These are phyloP conservation scores for Podila clonocystis DNA, from an alignment of 192 early-diverging fungal genomes.

Conservation along the genomic window DNA sequence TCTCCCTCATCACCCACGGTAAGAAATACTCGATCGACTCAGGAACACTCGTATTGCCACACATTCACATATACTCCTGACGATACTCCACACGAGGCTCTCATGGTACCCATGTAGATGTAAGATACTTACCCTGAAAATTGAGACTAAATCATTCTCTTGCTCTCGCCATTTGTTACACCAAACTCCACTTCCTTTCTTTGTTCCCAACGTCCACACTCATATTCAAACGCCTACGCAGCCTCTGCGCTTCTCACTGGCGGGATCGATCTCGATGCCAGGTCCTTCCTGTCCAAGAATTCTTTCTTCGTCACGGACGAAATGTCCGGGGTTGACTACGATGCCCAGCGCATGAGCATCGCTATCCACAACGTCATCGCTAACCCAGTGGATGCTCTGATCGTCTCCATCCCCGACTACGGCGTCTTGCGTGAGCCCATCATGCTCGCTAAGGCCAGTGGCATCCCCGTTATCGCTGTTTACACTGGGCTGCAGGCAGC, in stretches of 20 bases:
- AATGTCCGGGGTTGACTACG: constrained; percentile 15
- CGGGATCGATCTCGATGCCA: constrained; percentile 19
- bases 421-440: constrained; percentile 26
- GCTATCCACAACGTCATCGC: constrained; percentile 23
- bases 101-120: too few species aligned
- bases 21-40: background rate
- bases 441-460: constrained; percentile 3
- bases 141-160: too few species aligned
- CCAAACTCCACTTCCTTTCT: too few species aligned
- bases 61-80: too few species aligned
- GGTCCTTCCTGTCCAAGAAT: background rate
- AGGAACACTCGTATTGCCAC: too few species aligned
- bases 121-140: too few species aligned
- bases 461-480: constrained; percentile 39
- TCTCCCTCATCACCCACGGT: constrained; percentile 30
- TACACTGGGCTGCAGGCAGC: constrained; percentile 36
- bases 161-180: background rate
- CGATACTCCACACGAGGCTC: too few species aligned
- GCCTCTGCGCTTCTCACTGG: constrained; percentile 1
- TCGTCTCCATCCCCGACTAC: constrained; percentile 42
- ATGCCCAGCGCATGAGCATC: constrained; percentile 10
- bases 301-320: constrained; percentile 11
- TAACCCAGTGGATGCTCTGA: constrained; percentile 20
- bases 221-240: background rate
- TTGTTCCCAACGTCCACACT: background rate